Conservation (phyloP, 2,329 filamentous ascomycete genomes). For the Boeremia exigua region DNA sequence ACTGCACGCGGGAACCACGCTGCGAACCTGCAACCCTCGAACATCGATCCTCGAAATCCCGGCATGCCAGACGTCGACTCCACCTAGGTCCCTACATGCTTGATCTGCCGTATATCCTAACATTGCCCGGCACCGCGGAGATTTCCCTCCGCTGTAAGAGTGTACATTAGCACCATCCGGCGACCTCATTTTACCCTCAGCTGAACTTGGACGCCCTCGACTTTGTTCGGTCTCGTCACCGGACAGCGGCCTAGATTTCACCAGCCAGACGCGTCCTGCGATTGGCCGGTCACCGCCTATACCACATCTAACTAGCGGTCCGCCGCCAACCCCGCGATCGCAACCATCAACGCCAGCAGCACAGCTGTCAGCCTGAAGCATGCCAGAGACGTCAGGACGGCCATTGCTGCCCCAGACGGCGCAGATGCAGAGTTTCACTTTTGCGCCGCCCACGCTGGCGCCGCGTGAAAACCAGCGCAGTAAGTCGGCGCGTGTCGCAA, state of each 20-base stretch:
- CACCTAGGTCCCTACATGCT: conserved; percentile 45
- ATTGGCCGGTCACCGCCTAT: conserved; percentile 38
- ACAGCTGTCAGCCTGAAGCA: conserved; percentile 39
- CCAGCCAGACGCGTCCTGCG: conserved; percentile 16
- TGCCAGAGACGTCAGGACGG: conserved; percentile 69
- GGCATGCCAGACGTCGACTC: conserved; percentile 43
- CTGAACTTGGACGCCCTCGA: conserved; percentile 21
- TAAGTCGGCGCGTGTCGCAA: conserved; percentile 54
- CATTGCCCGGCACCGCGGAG: conserved; percentile 43
- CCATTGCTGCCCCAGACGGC: conserved; percentile 70
- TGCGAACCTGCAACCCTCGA: conserved; percentile 30
- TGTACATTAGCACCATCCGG: conserved; percentile 34
- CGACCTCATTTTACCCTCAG: conserved; percentile 25
- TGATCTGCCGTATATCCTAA: conserved; percentile 47
- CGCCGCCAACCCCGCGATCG: conserved; percentile 43
- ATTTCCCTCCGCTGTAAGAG: conserved; percentile 39
- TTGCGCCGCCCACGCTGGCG: conserved; percentile 69
- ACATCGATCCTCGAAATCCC: conserved; percentile 26
- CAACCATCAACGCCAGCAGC: conserved; percentile 28
- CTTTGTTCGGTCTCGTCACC: conserved; percentile 20
- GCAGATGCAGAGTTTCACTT: conserved; percentile 77
- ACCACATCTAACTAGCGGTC: conserved; percentile 35
- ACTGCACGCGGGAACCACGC: conserved; percentile 48
- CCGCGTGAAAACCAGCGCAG: conserved; percentile 83
- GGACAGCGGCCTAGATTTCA: conserved; percentile 28